Conservation (phyloP, 345 rosid species). For the Hibiscus tridactylites region DNA sequence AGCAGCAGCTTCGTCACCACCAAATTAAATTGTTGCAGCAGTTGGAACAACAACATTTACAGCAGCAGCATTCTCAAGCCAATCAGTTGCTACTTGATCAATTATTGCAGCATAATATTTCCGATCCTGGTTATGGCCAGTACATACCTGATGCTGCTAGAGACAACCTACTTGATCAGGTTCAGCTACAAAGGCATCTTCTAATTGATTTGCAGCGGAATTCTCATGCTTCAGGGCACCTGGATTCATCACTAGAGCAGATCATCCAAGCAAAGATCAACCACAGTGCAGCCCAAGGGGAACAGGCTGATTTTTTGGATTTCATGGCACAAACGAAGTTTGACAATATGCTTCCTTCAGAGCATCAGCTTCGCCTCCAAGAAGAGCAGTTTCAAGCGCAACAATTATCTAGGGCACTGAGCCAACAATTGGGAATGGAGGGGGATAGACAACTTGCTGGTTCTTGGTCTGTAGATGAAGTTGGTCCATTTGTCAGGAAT, state of each 20-base stretch:
- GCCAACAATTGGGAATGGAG: conserved; percentile 26
- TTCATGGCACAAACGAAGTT: conserved; percentile 23
- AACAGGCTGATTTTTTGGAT: conserved; percentile 22
- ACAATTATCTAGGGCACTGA: conserved; percentile 25
- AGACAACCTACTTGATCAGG: conserved; percentile 25
- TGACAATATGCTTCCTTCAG: conserved; percentile 20
- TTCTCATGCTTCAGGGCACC: conserved; percentile 20
- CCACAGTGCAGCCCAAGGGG: conserved; percentile 19
- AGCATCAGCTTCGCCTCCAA: conserved; percentile 27
- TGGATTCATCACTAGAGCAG: conserved; percentile 29
- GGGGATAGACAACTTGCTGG: conserved; percentile 15
- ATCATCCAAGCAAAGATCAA: conserved; percentile 28
- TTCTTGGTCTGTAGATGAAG: conserved; percentile 26
- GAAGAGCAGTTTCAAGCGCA: conserved; percentile 31
- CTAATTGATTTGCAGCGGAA: conserved; percentile 25
- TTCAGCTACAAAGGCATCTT: conserved; percentile 19
- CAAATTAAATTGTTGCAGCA: neutral
- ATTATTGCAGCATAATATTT: conserved; percentile 24
- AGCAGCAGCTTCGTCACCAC: conserved; percentile 2
- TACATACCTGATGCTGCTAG: conserved; percentile 18
- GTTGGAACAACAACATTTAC: conserved; percentile 18
- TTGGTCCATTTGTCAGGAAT: conserved; percentile 17
- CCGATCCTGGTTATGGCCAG: conserved; percentile 29
- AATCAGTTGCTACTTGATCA: conserved; percentile 28
- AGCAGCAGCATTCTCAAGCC: conserved; percentile 23